Evolutionary conservation across 768 basidiomycete species (phyloP).

Genomic region (Tylopilus rubrobrunneus): DNA sequence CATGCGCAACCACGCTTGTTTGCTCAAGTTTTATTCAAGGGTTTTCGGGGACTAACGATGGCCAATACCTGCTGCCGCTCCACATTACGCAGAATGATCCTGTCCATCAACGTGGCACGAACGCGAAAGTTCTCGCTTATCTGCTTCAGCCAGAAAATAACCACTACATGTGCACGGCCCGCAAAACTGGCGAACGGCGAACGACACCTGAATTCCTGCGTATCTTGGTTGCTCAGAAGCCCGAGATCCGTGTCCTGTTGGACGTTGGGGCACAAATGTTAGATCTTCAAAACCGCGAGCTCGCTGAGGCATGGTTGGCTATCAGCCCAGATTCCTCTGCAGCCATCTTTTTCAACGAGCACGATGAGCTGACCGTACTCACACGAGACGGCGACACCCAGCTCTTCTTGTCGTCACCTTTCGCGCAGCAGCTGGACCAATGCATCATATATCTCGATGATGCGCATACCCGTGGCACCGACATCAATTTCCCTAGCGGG

Average conservation of each 20-base stretch:
- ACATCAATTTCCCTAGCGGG: conserved; percentile 13
- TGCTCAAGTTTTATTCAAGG: conserved; percentile 13
- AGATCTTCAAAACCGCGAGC: conserved; percentile 41
- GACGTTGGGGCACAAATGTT: conserved; percentile 59
- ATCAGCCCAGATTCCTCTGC: conserved; percentile 16
- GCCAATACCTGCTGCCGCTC: conserved; percentile 35
- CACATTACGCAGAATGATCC: conserved; percentile 31
- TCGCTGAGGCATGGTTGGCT: conserved; percentile 41
- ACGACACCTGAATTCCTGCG: conserved; percentile 21
- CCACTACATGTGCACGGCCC: conserved; percentile 14
- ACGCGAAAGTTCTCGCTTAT: conserved; percentile 37
- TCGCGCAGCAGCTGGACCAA: conserved; percentile 31
- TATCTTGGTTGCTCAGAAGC: conserved; percentile 32
- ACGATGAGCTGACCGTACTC: conserved; percentile 34
- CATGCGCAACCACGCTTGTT: not conserved
- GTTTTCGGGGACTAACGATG: conserved; percentile 41
- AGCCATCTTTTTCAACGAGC: conserved; percentile 32
- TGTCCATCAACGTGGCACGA: conserved; percentile 36
- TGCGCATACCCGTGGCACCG: conserved; percentile 17
- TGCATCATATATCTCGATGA: conserved; percentile 23
- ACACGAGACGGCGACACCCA: conserved; percentile 28
- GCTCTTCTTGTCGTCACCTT: conserved; percentile 31
- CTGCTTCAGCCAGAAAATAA: conserved; percentile 26
- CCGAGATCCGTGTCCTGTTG: conserved; percentile 43
- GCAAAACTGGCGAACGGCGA: conserved; percentile 12